Base-by-base conservation (phyloP, 768 basidiomycete genomes). In the Serendipita indica region DNA sequence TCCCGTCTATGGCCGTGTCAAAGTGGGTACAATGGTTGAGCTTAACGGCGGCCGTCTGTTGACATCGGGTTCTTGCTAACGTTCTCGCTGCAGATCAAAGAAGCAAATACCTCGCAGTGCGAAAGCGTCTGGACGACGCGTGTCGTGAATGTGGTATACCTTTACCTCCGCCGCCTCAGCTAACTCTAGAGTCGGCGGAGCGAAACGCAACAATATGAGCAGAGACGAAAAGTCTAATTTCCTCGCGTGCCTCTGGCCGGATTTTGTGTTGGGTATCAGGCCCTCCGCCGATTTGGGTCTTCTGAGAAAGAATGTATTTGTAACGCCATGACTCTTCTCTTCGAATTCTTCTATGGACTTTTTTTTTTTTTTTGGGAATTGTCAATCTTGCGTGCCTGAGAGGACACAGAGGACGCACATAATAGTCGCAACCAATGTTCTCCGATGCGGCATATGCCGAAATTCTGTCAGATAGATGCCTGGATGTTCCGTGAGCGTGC, bases 391-490 rank as follows among this genome's bases (percentile, higher is more conserved):
- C 18, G 35, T 37, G 12, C 12, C 35, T n/a, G n/a, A n/a, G n/a
- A n/a, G n/a, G n/a, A n/a, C n/a, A n/a, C n/a, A n/a, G n/a, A n/a
- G 22, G 1, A 67, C 81, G 69, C 67, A 86, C 85, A 91, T 65
- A 59, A 91, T 81, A 10, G 89, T 91, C 14, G 89, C 89, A 34
- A 92, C 88, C 39, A 92, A 70, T 27, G 72, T 75, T 59, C 89
- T 73, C 10, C 77, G 72, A 67, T 89, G 87, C 13, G 82, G 68
- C 60, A 70, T 63, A 64, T 83, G 79, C 61, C 89, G 75, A 69
- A 92, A 91, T 69, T 94, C 91, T 2, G 84, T 83, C 43, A 93
- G 75, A 68, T 93, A 93, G 58, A 92, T 89, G 0, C 91, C 88
- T 77, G 59, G 58, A 39, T 34, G 32, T 33, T 33, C 56, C 20